phyloP scores from a whole-genome alignment of 371 early-diverging fungal species.

The Mortierella sp. region DNA sequence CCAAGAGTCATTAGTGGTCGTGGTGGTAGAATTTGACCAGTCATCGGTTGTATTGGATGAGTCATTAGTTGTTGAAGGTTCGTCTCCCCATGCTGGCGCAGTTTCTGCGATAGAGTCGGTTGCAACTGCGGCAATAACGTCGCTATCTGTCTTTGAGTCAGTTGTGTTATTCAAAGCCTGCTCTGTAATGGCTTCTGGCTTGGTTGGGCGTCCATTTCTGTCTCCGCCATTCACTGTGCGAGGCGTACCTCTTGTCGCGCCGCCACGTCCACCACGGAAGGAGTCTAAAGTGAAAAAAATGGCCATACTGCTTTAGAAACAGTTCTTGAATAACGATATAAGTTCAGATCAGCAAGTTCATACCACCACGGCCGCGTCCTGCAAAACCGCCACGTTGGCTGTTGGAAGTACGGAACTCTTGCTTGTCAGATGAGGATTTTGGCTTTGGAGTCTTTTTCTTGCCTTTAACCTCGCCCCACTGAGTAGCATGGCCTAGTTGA shows the following conservation, averaged over 20 bases:
- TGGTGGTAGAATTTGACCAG: no score
- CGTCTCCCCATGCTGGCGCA: conserved; percentile 67
- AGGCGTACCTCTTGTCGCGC: conserved; percentile 57
- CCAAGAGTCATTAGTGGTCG: conserved; percentile 42
- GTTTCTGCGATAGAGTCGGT: conserved; percentile 13
- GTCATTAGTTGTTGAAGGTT: conserved; percentile 69
- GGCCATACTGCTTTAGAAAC: not conserved
- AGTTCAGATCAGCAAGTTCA: not conserved
- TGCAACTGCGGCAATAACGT: conserved; percentile 15
- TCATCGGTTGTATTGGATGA: no score
- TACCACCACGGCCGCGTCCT: conserved; percentile 57
- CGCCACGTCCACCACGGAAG: conserved; percentile 64
- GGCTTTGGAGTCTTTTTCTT: conserved; percentile 71
- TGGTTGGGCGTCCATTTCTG: conserved; percentile 38
- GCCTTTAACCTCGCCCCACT: conserved; percentile 93
- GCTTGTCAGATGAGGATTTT: conserved; percentile 57
- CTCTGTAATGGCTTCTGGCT: conserved; percentile 20
- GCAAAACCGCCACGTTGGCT: conserved; percentile 53
- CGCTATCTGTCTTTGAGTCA: conserved; percentile 24
- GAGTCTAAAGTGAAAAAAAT: conserved; percentile 23
- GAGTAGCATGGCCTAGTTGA: conserved; percentile 79
- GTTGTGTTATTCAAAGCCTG: conserved; percentile 1
- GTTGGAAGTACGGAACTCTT: conserved; percentile 40
- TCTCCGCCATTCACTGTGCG: conserved; percentile 45
- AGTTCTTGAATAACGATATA: not conserved